A percentile compares a stretch with the other conserved stretches of the same genome.
phyloP scores from a whole-genome alignment of 73 alveolate species.

The Paramecium caudatum region DNA sequence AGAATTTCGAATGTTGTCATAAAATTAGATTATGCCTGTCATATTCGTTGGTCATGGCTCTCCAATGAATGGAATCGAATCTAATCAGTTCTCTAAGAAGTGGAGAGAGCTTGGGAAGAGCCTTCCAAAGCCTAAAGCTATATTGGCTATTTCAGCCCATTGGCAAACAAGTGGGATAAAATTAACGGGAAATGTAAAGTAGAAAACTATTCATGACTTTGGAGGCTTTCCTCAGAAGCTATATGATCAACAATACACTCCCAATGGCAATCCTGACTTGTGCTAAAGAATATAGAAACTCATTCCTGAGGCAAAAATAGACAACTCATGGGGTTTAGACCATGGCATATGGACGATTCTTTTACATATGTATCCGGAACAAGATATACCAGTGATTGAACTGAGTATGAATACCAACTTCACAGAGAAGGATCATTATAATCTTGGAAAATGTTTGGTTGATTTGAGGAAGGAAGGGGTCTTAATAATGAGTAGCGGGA shows the following conservation, averaged over 20 bases:
- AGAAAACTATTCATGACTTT: slow-evolving; percentile 66
- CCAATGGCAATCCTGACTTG: slow-evolving; percentile 17
- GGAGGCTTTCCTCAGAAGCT: slow-evolving; percentile 72
- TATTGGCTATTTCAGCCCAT: slow-evolving; percentile 65
- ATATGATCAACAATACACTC: slow-evolving; percentile 20
- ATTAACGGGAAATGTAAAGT: slow-evolving; percentile 30
- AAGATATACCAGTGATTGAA: slow-evolving; percentile 64
- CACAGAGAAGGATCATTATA: slow-evolving; percentile 26
- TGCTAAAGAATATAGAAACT: slow-evolving; percentile 53
- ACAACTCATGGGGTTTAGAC: slow-evolving; percentile 73
- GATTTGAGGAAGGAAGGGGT: slow-evolving; percentile 21
- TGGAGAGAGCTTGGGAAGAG: slow-evolving; percentile 60
- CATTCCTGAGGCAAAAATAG: slow-evolving; percentile 62
- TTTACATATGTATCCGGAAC: slow-evolving; percentile 17
- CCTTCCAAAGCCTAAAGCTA: slow-evolving; percentile 55
- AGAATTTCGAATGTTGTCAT: slow-evolving; percentile 47
- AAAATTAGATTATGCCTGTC: slow-evolving; percentile 26
- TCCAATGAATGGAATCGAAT: slow-evolving; percentile 71
- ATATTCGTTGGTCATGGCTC: slow-evolving; percentile 71
- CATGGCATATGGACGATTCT: slow-evolving; percentile 70
- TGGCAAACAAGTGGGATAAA: slow-evolving; percentile 61
- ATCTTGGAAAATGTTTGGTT: slow-evolving; percentile 13
- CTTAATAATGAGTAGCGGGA: slow-evolving; percentile 37
- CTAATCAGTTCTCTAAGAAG: not conserved
- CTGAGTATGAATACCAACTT: not conserved